Conservation (phyloP, 495 filamentous ascomycete genomes). For the Penicillium simplicissimum region DNA sequence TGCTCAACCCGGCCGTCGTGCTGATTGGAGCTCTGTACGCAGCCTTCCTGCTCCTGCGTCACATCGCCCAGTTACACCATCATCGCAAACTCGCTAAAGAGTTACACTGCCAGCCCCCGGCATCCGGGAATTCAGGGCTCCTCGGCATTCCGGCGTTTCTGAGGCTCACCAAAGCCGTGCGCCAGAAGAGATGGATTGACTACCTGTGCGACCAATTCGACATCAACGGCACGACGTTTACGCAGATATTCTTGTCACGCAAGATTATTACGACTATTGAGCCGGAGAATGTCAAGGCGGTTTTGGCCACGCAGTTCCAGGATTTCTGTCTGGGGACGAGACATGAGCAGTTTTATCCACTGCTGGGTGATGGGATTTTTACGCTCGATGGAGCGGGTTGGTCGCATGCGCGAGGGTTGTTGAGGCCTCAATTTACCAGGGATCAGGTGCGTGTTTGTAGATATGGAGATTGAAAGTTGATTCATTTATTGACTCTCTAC, state of each 20-base stretch:
- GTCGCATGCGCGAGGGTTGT: conserved; percentile 56
- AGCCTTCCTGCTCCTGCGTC: conserved; percentile 30
- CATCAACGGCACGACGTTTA: conserved; percentile 40
- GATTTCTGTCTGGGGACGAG: conserved; percentile 58
- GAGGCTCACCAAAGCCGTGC: conserved; percentile 29
- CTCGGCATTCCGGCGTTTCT: conserved; percentile 39
- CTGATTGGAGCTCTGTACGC: conserved; percentile 23
- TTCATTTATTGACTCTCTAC: not conserved
- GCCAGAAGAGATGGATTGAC: conserved; percentile 38
- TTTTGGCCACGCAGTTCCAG: conserved; percentile 79
- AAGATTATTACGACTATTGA: conserved; percentile 60
- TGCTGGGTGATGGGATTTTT: conserved; percentile 68
- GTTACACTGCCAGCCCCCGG: conserved; percentile 38
- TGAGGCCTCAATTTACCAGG: conserved; percentile 55
- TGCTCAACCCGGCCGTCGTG: conserved; percentile 24
- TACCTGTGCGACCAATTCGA: conserved; percentile 32
- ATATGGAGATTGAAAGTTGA: not conserved
- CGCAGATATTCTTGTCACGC: conserved; percentile 27
- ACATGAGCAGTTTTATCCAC: conserved; percentile 44
- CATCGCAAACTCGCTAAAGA: conserved; percentile 37
- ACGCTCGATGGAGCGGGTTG: conserved; percentile 68
- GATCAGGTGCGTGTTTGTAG: conserved; percentile 40
- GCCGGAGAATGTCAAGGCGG: conserved; percentile 83
- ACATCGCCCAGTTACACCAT: conserved; percentile 25
- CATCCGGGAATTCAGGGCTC: conserved; percentile 19